Base-by-base conservation (phyloP, 441 rosid species). In the Bruguiera hainesii region DNA sequence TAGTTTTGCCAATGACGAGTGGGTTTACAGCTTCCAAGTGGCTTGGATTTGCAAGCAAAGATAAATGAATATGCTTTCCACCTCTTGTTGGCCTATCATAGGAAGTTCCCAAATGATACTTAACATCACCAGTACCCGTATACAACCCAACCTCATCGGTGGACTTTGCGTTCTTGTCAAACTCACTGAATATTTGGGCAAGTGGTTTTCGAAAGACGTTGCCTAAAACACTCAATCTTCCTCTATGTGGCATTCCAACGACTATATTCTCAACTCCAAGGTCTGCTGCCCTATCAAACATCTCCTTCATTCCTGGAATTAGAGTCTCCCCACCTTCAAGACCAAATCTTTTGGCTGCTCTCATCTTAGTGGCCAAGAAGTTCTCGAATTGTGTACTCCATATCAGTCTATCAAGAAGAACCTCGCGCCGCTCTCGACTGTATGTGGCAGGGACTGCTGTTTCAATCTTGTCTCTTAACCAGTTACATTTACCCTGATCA, bases 221-320 rank as follows among this genome's bases (percentile, higher is more conserved):
- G 66, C 98, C 98, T 31, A 95, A 74, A 56, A 95, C 98, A 78
- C 92, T 95, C 67, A 95, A 63, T 71, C 99, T 89, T 77, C 99
- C 99, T 79, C 99, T 89, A 57, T 95, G 98, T 74, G 96, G 85
- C 99, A 94, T 91, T 61, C 98, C 99, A 67, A 94, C 87, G 64
- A 94, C 99, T 52, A 91, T 94, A 81, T 88, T 89, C 87, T 90
- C 99, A 3, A 95, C 98, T 37, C 98, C 99, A 16, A 95, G 97
- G 79, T 90, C 97, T 1, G 99, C 87, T 60, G 98, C 75, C 73
- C 92, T 84, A 73, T 95, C 99, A 87, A 95, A 95, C 98, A 94
- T 94, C 81, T 94, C 99, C 78, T 94, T 94, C 98, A 94, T 94
- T 3, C 98, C 99, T 74, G 99, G 96, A 71, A 95, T 95, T 77